Evolutionary conservation across 371 early-diverging fungal species (phyloP).

Genomic region (Mortierella sp.): DNA sequence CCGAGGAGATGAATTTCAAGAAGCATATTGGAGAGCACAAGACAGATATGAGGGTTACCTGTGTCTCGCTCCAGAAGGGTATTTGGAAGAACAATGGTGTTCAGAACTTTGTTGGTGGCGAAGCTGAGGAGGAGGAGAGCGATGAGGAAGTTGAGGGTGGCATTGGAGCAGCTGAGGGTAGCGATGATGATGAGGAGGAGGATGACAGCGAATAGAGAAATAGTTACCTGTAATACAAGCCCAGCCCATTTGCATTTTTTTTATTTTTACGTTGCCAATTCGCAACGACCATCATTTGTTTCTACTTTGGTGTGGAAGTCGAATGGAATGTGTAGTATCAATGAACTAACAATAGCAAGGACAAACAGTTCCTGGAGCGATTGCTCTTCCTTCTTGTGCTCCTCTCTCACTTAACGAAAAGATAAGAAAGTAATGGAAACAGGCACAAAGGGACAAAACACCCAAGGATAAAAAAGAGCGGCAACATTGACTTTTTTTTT

Average conservation of each 20-base stretch:
- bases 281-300: no score
- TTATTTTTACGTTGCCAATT: neutral
- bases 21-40: slow-evolving; percentile 73
- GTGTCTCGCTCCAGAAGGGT: slow-evolving; percentile 64
- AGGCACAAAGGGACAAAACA: no score
- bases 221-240: neutral
- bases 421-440: no score
- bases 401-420: no score
- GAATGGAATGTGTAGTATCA: no score
- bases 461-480: no score
- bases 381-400: no score
- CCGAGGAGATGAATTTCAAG: slow-evolving; percentile 43
- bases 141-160: slow-evolving; percentile 10
- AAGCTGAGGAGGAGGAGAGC: slow-evolving; percentile 18
- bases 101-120: slow-evolving; percentile 10
- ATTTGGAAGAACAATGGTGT: slow-evolving; percentile 55
- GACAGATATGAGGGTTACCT: slow-evolving; percentile 78
- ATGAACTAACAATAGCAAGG: no score
- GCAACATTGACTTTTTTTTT: no score
- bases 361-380: no score
- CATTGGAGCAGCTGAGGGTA: slow-evolving; percentile 16
- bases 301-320: no score
- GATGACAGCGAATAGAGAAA: slow-evolving; percentile 7
- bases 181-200: slow-evolving; percentile 24
- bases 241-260: neutral